phyloP scores from a whole-genome alignment of 148 eudicot genomes.

The Cornus controversa region DNA sequence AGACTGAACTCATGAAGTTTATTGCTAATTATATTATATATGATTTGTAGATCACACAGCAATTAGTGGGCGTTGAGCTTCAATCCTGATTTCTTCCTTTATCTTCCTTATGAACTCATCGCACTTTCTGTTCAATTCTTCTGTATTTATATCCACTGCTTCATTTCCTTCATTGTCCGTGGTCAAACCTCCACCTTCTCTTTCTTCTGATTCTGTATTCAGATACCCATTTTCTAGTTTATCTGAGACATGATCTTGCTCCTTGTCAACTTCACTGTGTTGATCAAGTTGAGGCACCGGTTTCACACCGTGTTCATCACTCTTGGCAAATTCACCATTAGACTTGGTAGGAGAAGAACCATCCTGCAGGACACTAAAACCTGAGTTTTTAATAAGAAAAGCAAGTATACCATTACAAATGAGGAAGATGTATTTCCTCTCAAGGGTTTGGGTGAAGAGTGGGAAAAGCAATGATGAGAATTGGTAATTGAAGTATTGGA shows the following conservation, averaged over 20 bases:
- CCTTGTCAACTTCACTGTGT: too few relatives aligned
- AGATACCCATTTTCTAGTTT: background rate
- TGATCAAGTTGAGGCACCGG: too few relatives aligned
- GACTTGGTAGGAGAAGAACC: slow-evolving; percentile 6
- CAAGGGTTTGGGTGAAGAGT: slow-evolving; percentile 17
- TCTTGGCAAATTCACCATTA: background rate
- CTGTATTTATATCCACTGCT: slow-evolving; percentile 25
- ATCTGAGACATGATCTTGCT: background rate
- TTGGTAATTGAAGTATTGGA: slow-evolving; percentile 18
- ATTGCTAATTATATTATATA: background rate
- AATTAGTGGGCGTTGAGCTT: slow-evolving; percentile 28
- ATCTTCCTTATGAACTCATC: slow-evolving; percentile 52
- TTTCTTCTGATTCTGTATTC: slow-evolving; percentile 1
- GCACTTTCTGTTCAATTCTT: slow-evolving; percentile 41
- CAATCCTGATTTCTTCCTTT: slow-evolving; percentile 38
- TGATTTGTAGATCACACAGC: background rate
- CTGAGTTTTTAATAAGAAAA: slow-evolving; percentile 22
- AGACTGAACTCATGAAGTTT: background rate
- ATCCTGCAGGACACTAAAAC: background rate
- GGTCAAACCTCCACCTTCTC: slow-evolving; percentile 14
- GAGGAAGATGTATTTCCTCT: slow-evolving; percentile 41
- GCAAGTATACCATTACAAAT: slow-evolving; percentile 42
- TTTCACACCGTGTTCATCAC: background rate
- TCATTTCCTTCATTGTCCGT: slow-evolving; percentile 5
- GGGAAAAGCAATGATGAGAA: too few relatives aligned